Evolutionary conservation across 306 rosid species (phyloP).

Genomic region (Dalbergia cochinchinensis): DNA sequence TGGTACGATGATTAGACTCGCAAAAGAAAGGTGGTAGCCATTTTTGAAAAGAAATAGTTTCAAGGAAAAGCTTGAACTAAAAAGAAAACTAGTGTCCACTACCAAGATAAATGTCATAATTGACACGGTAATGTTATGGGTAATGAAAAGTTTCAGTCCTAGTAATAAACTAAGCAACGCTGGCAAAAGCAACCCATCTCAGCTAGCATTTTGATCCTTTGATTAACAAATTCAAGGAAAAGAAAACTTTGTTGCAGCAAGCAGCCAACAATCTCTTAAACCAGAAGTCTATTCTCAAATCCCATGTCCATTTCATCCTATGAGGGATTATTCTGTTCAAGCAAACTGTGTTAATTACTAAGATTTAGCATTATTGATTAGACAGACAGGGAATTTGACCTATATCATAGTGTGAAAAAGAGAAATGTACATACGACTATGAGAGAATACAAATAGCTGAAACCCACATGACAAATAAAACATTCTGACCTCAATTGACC

Average conservation of each 20-base stretch:
- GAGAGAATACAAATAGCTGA: not conserved
- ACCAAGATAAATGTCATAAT: not conserved
- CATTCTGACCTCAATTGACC: not conserved
- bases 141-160: constrained; percentile 8
- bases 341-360: not conserved
- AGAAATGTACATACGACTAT: not conserved
- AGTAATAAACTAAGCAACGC: not conserved
- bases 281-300: not conserved
- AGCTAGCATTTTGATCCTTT: constrained; percentile 8
- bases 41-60: constrained; percentile 10
- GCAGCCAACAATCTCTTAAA: not conserved
- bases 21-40: not conserved
- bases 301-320: not conserved
- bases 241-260: not conserved
- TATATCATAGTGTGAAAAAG: not conserved
- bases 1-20: not conserved
- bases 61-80: not conserved
- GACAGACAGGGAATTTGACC: constrained; percentile 20
- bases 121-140: not conserved
- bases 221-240: constrained; percentile 2
- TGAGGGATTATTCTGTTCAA: not conserved
- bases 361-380: not conserved
- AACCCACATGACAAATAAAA: not conserved
- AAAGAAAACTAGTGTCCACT: not conserved
- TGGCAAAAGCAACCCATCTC: constrained; percentile 7